These are phyloP conservation scores for Meyerozyma sp. DNA, from an alignment of 1,139 yeast species.

Conservation along the genomic window DNA sequence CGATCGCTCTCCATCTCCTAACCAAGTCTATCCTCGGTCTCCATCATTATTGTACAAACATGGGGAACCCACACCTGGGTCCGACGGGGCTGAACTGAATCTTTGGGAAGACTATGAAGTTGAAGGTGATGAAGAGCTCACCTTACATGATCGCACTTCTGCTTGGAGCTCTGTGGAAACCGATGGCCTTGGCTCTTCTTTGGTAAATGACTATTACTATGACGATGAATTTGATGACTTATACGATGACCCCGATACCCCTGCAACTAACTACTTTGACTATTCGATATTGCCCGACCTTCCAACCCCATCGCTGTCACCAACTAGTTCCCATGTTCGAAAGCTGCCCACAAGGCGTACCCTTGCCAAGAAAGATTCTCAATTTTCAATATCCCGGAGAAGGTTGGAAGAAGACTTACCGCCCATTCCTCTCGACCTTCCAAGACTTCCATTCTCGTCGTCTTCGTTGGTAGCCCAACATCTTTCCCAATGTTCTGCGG, in stretches of 20 bases:
- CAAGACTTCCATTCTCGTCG: conserved; percentile 46
- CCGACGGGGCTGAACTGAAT: not conserved
- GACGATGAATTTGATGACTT: conserved; percentile 7
- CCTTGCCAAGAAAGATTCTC: not conserved
- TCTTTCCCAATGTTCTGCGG: conserved; percentile 22
- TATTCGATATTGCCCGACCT: conserved; percentile 38
- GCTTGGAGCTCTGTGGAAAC: conserved; percentile 2
- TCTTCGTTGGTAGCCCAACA: conserved; percentile 4
- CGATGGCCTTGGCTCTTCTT: conserved; percentile 2
- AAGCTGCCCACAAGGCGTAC: not conserved
- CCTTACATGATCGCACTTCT: not conserved
- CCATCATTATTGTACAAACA: conserved; percentile 11
- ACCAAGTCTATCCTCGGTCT: conserved; percentile 13
- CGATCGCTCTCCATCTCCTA: conserved; percentile 32
- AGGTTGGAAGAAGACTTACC: conserved; percentile 30
- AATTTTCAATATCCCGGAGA: conserved; percentile 3
- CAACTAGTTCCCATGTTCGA: not conserved
- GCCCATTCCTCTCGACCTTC: conserved; percentile 49
- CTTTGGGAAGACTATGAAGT: not conserved
- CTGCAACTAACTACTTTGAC: conserved; percentile 30
- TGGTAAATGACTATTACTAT: conserved; percentile 3
- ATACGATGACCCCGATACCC: conserved; percentile 15
- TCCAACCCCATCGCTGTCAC: conserved; percentile 13
- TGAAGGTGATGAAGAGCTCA: not conserved
- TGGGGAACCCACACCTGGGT: not conserved